Conservation (phyloP, 2,329 filamentous ascomycete species). For the Exophiala calicioides region DNA sequence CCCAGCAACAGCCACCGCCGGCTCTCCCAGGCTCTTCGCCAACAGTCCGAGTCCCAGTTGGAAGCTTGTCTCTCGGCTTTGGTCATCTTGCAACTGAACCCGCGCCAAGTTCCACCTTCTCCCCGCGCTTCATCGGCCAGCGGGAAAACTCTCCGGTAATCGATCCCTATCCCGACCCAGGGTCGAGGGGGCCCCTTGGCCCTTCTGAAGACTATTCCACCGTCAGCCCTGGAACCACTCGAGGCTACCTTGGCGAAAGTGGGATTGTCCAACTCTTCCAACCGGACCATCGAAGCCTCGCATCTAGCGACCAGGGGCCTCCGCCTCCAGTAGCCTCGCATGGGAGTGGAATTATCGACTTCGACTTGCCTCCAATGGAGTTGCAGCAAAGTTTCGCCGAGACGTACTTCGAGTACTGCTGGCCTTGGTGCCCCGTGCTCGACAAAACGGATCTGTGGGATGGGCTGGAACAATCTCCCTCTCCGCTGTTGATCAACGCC, state of each 20-base stretch:
- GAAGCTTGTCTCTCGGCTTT: too few relatives aligned
- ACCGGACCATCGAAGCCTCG: slow-evolving; percentile 8
- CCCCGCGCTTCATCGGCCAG: too few relatives aligned
- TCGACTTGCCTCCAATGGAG: slow-evolving; percentile 30
- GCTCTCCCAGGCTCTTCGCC: too few relatives aligned
- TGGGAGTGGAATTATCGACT: slow-evolving; percentile 34
- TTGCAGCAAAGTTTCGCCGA: slow-evolving; percentile 17
- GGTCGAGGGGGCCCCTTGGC: too few relatives aligned
- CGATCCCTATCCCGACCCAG: too few relatives aligned
- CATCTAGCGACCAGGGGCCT: slow-evolving; percentile 18
- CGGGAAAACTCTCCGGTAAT: too few relatives aligned
- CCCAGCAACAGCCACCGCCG: too few relatives aligned
- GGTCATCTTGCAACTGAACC: too few relatives aligned
- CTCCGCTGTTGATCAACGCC: slow-evolving; percentile 41
- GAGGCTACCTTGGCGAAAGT: slow-evolving; percentile 7
- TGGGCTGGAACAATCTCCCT: slow-evolving; percentile 49
- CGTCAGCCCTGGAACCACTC: not conserved
- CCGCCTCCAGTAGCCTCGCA: too few relatives aligned
- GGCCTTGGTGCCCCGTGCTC: slow-evolving; percentile 21
- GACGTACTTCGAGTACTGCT: slow-evolving; percentile 15
- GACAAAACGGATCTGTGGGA: slow-evolving; percentile 6
- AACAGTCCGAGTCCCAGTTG: too few relatives aligned
- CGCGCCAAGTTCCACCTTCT: too few relatives aligned
- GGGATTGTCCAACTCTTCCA: slow-evolving; percentile 10
- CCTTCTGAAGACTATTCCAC: not conserved